phyloP scores from a whole-genome alignment of 1,139 yeast genomes.

The Trichomonascaceae sp. region DNA sequence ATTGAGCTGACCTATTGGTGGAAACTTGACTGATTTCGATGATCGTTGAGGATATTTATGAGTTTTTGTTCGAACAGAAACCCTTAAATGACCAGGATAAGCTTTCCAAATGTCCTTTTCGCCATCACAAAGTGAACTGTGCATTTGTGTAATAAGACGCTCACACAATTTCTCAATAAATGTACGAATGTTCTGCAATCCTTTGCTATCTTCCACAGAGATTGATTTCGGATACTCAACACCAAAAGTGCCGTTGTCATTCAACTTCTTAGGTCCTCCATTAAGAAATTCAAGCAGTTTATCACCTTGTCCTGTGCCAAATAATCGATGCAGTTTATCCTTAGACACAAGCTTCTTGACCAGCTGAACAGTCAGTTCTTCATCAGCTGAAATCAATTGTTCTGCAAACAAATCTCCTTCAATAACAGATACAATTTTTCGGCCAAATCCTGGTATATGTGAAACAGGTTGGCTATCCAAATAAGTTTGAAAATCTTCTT shows the following conservation, averaged over 20 bases:
- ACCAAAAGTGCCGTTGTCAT: constrained; percentile 16
- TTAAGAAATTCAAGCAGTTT: constrained; percentile 27
- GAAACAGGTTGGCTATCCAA: constrained; percentile 20
- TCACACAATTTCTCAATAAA: constrained; percentile 19
- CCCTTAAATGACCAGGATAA: constrained; percentile 20
- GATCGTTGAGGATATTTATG: constrained; percentile 5
- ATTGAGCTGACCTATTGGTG: neutral
- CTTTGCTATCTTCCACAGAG: constrained; percentile 32
- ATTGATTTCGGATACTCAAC: constrained; percentile 25
- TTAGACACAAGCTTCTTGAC: neutral
- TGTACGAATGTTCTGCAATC: constrained; percentile 13
- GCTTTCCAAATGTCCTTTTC: constrained; percentile 19
- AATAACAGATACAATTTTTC: constrained; percentile 15
- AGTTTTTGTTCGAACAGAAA: constrained; percentile 14
- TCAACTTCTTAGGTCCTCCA: constrained; percentile 27
- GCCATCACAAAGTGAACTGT: constrained; percentile 20
- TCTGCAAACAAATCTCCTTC: constrained; percentile 1
- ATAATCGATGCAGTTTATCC: neutral
- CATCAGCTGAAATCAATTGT: neutral
- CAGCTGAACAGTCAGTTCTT: neutral
- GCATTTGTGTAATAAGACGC: constrained; percentile 24
- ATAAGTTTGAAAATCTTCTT: constrained; percentile 23
- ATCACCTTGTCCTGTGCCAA: constrained; percentile 8
- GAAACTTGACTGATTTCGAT: constrained; percentile 4
- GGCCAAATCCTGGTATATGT: constrained; percentile 31